phyloP scores from a whole-genome alignment of 805 yeast species.

The Deakozyma indianensis region DNA sequence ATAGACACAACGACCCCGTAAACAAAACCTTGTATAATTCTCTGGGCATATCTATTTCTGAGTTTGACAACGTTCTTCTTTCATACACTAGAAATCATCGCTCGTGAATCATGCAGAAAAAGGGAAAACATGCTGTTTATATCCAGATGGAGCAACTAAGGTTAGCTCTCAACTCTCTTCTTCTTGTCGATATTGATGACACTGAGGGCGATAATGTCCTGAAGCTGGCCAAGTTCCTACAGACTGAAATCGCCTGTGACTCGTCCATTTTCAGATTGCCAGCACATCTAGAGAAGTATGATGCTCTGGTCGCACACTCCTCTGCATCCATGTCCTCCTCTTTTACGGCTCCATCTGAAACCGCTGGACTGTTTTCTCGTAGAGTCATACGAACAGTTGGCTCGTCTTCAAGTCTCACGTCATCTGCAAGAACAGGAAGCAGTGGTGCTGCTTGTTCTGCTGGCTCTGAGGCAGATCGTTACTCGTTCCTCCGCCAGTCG shows the following conservation, averaged over 20 bases:
- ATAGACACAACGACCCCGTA: too few species aligned
- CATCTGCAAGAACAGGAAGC: background rate
- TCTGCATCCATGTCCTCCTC: background rate
- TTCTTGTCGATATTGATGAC: background rate
- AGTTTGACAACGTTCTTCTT: too few species aligned
- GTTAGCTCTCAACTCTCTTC: background rate
- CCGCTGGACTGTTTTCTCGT: background rate
- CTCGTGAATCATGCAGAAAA: background rate
- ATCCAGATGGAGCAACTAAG: background rate
- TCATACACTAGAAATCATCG: too few species aligned
- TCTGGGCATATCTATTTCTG: too few species aligned
- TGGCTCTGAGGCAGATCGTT: background rate
- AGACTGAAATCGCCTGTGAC: background rate
- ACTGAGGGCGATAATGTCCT: background rate
- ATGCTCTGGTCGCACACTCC: background rate
- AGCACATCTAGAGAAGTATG: background rate
- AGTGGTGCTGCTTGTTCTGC: background rate
- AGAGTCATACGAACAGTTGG: background rate
- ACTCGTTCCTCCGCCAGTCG: background rate
- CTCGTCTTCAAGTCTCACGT: background rate
- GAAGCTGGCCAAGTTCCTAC: background rate
- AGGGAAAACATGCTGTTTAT: background rate
- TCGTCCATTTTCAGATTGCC: background rate
- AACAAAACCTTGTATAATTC: too few species aligned
- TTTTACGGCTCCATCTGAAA: too few species aligned